Base-by-base conservation (phyloP, 1,284 basidiomycete genomes). In the Agaricales sp. region DNA sequence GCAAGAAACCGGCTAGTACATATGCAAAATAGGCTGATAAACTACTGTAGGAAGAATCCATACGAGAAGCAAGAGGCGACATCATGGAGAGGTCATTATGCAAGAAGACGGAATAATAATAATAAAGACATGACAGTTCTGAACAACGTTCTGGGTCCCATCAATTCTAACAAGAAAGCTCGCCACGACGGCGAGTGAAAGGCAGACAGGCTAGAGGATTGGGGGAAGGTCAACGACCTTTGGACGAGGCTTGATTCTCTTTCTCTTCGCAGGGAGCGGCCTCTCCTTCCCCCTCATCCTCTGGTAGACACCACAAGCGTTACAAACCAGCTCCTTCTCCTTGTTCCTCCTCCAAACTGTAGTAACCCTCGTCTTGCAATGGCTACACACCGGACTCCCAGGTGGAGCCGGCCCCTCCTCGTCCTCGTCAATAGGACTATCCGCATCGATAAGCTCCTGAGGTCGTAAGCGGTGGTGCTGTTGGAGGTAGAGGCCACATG, bases 271-370 rank as follows among this genome's bases (percentile, higher is more conserved):
- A 2, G 66, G 67, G 41, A 74, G 55, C 2, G 72, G 72, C 39
- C 72, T 60, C 46, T 70, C 69, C 51, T 66, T 69, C 6, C 71
- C 70, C 8, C 70, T 62, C 45, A 74, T 62, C 37, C 72, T 61
- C 38, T 60, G 60, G 53, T 74, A 74, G 4, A 74, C 72, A n/a
- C 72, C 72, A 54, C 72, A 74, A 2, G 72, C 72, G 49, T 74
- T 74, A 53, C 72, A 74, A 0, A 74, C 61, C 54, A 73, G 70
- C n/a, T 66, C 68, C 1, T 71, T 71, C 1, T 65, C 63, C 56
- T 72, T 73, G 55, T 69, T 71, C 47, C 72, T 61, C 43, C 72
- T 60, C 72, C 72, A 74, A 22, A 74, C 72, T 4, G 69, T 71
- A 2, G 72, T 74, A 39, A 65, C 66, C 50, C 68, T 69, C 2